Evolutionary conservation across 1,284 basidiomycete species (phyloP).

Genomic region (Peniophora sp.): DNA sequence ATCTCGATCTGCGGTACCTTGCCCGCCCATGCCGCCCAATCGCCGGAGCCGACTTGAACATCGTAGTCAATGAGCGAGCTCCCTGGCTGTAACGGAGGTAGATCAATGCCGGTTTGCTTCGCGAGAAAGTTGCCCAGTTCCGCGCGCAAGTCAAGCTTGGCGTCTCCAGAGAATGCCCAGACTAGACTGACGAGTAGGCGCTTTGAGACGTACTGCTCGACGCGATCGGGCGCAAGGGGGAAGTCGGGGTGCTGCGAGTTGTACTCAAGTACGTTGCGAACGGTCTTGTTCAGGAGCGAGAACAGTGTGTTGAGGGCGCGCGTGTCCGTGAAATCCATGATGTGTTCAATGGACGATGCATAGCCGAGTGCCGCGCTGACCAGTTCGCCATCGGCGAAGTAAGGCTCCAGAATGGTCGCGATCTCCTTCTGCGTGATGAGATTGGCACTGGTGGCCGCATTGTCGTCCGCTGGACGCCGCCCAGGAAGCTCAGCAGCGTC

Average conservation of each 20-base stretch:
- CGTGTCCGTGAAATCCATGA: conserved; percentile 96
- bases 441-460: conserved; percentile 44
- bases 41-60: conserved; percentile 79
- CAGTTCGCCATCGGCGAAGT: conserved; percentile 79
- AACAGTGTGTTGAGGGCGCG: conserved; percentile 94
- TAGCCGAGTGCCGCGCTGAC: conserved; percentile 75
- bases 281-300: conserved; percentile 94
- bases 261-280: conserved; percentile 91
- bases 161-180: conserved; percentile 98
- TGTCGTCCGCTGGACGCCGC: conserved; percentile 43
- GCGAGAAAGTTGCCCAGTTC: conserved; percentile 88
- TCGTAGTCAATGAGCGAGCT: conserved; percentile 93
- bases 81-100: conserved; percentile 70
- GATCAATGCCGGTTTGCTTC: conserved; percentile 82
- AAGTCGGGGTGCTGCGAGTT: conserved; percentile 94
- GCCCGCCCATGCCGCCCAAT: conserved; percentile 91
- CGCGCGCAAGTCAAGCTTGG: conserved; percentile 82
- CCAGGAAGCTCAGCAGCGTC: conserved; percentile 58
- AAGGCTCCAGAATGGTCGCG: conserved; percentile 69
- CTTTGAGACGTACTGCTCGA: conserved; percentile 88
- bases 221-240: conserved; percentile 75
- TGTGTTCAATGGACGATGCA: conserved; percentile 84
- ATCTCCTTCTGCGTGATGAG: conserved; percentile 79
- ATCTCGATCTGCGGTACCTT: conserved; percentile 94
- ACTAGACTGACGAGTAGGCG: conserved; percentile 90